A percentile compares a stretch with the other conserved stretches of the same genome.
These are phyloP conservation scores for Hypoxylon sp. DNA, from an alignment of 2,329 filamentous ascomycete genomes.

Conservation along the genomic window DNA sequence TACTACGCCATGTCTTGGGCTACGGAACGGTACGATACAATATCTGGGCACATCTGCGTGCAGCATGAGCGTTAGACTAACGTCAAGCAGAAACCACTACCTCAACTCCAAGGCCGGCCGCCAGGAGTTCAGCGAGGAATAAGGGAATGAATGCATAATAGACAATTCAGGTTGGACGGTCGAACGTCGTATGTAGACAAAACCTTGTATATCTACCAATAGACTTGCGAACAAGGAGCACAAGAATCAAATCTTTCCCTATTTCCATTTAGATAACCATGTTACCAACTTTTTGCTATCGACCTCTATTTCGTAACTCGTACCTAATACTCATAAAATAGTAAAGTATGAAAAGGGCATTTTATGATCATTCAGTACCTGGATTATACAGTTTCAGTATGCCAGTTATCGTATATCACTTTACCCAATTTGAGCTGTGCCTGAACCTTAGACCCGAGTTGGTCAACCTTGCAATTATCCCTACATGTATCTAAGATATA, in stretches of 20 bases:
- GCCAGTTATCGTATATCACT: no score
- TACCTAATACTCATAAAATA: no score
- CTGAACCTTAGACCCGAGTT: no score
- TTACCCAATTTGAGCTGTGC: no score
- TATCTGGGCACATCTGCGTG: neutral
- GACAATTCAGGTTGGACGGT: slow-evolving; percentile 21
- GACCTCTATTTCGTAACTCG: no score
- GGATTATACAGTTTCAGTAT: no score
- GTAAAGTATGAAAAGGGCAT: no score
- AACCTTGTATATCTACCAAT: slow-evolving; percentile 53
- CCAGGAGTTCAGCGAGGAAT: slow-evolving; percentile 50
- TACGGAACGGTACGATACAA: slow-evolving; percentile 82
- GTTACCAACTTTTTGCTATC: no score
- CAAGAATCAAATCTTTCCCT: slow-evolving; percentile 16
- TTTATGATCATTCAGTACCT: no score
- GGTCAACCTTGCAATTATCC: no score
- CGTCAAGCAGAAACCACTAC: slow-evolving; percentile 51
- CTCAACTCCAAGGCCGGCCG: slow-evolving; percentile 55
- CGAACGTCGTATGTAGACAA: slow-evolving; percentile 49
- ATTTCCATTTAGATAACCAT: no score
- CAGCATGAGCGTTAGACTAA: slow-evolving; percentile 4
- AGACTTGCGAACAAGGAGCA: slow-evolving; percentile 44
- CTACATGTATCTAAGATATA: no score
- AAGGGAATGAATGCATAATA: slow-evolving; percentile 29
- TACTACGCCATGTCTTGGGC: slow-evolving; percentile 95